These are phyloP conservation scores for Leishmania arabica DNA, from an alignment of 208 protist genomes.

Conservation along the genomic window DNA sequence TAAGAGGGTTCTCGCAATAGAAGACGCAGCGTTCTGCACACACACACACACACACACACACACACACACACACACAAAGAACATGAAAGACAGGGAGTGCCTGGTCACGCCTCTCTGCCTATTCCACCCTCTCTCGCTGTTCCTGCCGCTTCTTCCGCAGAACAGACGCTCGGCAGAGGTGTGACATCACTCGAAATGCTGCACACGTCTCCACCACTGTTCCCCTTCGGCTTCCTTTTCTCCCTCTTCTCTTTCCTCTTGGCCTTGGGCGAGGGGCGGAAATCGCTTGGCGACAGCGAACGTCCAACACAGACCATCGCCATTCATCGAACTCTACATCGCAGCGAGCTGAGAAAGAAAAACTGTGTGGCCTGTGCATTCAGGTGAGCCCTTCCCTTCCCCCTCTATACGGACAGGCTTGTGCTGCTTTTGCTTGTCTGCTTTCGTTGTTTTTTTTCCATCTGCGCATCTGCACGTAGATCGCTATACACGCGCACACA, in stretches of 20 bases:
- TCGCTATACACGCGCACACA: neutral
- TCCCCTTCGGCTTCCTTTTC: neutral
- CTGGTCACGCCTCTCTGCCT: neutral
- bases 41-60: conserved; percentile 5
- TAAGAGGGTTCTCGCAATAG: neutral
- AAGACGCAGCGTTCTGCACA: neutral
- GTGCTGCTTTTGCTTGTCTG: neutral
- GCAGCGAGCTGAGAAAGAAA: neutral
- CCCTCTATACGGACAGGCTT: neutral
- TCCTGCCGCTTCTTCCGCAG: neutral
- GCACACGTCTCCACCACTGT: neutral
- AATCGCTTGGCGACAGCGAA: neutral
- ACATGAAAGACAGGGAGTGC: neutral
- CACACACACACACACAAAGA: neutral
- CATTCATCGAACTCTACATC: neutral
- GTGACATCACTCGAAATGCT: neutral
- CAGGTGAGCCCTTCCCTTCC: neutral
- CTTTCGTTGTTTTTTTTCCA: neutral
- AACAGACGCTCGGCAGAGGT: neutral
- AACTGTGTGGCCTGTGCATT: neutral
- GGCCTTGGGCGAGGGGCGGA: neutral
- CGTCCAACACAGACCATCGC: neutral
- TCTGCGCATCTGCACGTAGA: neutral
- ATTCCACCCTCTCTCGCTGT: neutral
- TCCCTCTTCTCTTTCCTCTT: neutral